Conservation (phyloP, 371 early-diverging fungal genomes). For the Coemansia sp. region DNA sequence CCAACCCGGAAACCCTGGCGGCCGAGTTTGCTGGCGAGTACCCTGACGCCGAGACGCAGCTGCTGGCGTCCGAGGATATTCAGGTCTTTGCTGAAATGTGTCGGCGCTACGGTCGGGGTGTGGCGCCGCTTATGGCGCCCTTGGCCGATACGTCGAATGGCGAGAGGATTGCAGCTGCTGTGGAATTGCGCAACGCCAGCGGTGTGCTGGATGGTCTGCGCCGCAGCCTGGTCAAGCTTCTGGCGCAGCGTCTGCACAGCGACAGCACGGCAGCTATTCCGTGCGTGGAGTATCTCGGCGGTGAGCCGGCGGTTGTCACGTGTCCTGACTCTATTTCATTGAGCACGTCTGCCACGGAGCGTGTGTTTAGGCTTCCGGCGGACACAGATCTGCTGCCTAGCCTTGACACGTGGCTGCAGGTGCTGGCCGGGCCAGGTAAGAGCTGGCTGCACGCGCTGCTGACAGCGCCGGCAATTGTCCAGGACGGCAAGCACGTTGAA, state of each 20-base stretch:
- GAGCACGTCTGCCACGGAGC: neutral
- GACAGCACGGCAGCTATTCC: slow-evolving; percentile 42
- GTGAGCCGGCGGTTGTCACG: slow-evolving; percentile 35
- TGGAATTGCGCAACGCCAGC: slow-evolving; percentile 91
- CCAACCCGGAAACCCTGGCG: slow-evolving; percentile 48
- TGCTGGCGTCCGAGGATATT: slow-evolving; percentile 87
- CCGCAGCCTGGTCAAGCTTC: slow-evolving; percentile 65
- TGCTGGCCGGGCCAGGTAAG: slow-evolving; percentile 66
- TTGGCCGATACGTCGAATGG: too few relatives aligned
- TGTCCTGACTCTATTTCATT: neutral
- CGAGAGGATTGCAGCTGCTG: slow-evolving; percentile 56
- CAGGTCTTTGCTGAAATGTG: slow-evolving; percentile 84
- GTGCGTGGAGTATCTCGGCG: slow-evolving; percentile 61
- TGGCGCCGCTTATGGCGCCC: slow-evolving; percentile 87
- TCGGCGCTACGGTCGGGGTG: slow-evolving; percentile 83
- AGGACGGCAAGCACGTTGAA: slow-evolving; percentile 69
- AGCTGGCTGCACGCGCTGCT: slow-evolving; percentile 89
- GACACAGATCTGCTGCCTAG: slow-evolving; percentile 56
- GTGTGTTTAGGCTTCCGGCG: slow-evolving; percentile 2
- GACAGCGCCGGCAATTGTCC: slow-evolving; percentile 75
- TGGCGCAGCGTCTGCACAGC: slow-evolving; percentile 61
- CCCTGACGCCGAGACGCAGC: slow-evolving; percentile 72
- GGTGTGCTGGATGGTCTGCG: slow-evolving; percentile 76
- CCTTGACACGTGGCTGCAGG: slow-evolving; percentile 67
- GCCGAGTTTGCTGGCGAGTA: slow-evolving; percentile 71